Conservation (phyloP, 1,284 basidiomycete genomes). For the Cystobasidium slooffiae region DNA sequence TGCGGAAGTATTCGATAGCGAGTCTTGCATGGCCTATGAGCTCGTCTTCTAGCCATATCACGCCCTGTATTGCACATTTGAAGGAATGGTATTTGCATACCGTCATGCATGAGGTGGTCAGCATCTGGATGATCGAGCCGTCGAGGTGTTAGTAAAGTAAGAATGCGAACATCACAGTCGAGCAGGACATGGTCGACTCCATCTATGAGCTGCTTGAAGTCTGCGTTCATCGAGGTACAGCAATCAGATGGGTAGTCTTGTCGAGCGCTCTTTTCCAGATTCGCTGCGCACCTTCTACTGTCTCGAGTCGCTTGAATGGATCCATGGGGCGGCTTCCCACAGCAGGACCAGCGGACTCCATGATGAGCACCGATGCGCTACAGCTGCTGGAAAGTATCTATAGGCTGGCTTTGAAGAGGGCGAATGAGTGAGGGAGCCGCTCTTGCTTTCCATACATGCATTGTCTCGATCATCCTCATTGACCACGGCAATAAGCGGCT, state of each 20-base stretch:
- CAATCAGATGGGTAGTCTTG: background rate
- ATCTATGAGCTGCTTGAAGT: constrained; percentile 39
- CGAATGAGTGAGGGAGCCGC: too few species aligned
- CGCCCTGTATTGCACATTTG: constrained; percentile 15
- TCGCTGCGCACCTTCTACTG: constrained; percentile 28
- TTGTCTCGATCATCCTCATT: background rate
- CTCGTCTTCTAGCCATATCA: constrained; percentile 81
- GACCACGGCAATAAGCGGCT: too few species aligned
- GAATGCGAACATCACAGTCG: constrained; percentile 36
- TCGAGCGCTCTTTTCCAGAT: background rate
- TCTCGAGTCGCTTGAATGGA: constrained; percentile 28
- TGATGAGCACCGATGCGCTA: background rate
- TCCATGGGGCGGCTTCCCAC: background rate
- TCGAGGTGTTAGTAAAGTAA: background rate
- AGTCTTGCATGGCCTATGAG: constrained; percentile 76
- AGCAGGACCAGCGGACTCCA: background rate
- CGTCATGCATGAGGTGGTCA: background rate
- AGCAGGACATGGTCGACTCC: constrained; percentile 40
- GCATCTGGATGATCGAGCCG: background rate
- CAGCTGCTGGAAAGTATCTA: background rate
- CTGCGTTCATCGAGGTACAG: background rate
- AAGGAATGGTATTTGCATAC: background rate
- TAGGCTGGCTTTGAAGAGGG: background rate
- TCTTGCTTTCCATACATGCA: background rate
- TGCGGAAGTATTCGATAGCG: constrained; percentile 60